Evolutionary conservation across 192 early-diverging fungal species (phyloP), one percentile per base, ranked within the genome.

Genomic region (Globomyces pollinis-pini): DNA sequence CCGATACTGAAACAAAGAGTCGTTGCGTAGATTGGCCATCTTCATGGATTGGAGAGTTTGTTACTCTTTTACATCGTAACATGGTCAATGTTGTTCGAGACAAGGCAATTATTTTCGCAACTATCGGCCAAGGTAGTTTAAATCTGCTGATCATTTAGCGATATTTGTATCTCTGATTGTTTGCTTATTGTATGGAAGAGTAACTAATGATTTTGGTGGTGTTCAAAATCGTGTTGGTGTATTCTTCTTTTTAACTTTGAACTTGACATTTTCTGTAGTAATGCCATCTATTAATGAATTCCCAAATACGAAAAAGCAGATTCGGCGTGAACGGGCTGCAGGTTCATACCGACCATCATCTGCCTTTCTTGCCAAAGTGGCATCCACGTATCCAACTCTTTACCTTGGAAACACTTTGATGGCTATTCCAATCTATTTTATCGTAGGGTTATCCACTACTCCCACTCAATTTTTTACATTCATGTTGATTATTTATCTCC

Each of bases 331-430:
- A 72, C 74, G 86, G 1, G 79, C 83, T 12, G 64, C 73, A 24
- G 81, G 83, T 1, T 73, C 78, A 16, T 89, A 84, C 75, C 72
- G 87, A 16, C 61, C 80, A 36, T 73, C 76, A 2, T 70, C 83
- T 16, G 84, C 74, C 49, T 87, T 74, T 52, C 35, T 85, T 21
- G 80, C 85, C 36, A 86, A 86, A 64, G 59, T 80, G 52, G 66
- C 85, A 13, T 76, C 77, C 11, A 70, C 68, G 24, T 42, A 75
- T 65, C 74, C 70, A 45, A 57, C 74, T 38, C 21, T 56, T 11
- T 41, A 50, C 30, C 8, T 64, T 9, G 55, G 26, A 31, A 63
- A 63, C 1, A 38, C 68, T 13, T 16, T 71, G 23, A 32, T 68
- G 26, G 57, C 61, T n/a, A 35, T 66, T 7, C 62, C 64, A 5